Evolutionary conservation across 2,329 filamentous ascomycete species (phyloP).

Genomic region (Triangularia verruculosa): DNA sequence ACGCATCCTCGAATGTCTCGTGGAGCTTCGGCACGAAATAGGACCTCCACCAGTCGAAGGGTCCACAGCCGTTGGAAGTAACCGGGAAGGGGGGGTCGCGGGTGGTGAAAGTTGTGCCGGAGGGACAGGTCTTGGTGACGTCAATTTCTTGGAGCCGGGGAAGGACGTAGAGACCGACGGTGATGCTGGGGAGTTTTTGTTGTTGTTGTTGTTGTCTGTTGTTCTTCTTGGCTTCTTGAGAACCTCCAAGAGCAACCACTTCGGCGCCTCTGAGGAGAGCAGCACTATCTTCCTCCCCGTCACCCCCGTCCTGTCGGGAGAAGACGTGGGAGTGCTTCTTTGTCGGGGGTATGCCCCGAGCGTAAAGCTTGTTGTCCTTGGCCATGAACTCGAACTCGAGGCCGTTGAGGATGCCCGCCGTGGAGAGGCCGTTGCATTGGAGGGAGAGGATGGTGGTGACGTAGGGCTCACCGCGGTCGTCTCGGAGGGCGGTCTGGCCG

Average conservation of each 20-base stretch:
- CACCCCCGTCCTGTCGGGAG: background rate
- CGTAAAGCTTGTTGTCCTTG: constrained; percentile 1
- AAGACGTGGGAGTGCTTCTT: background rate
- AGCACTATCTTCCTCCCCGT: constrained; percentile 1
- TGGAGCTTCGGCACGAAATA: constrained; percentile 12
- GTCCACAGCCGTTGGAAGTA: constrained; percentile 11
- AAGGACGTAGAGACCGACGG: background rate
- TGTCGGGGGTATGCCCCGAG: background rate
- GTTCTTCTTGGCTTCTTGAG: too few relatives aligned
- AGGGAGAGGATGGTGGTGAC: constrained; percentile 15
- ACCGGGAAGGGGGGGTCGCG: constrained; percentile 1
- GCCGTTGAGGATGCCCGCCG: constrained; percentile 12
- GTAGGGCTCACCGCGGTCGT: background rate
- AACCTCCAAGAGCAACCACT: too few relatives aligned
- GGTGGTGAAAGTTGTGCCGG: background rate
- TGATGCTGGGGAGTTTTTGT: background rate
- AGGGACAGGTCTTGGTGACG: background rate
- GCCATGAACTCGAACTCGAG: constrained; percentile 10
- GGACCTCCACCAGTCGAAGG: constrained; percentile 10
- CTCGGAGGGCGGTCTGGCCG: constrained; percentile 9
- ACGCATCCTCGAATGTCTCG: constrained; percentile 10
- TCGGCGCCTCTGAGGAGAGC: too few relatives aligned
- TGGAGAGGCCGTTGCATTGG: constrained; percentile 11
- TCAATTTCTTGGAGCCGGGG: background rate
- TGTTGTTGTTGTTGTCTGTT: too few relatives aligned